A percentile compares a stretch with the other conserved stretches of the same genome.
Evolutionary conservation across 2,329 filamentous ascomycete genomes (phyloP).

Genomic region (Gnomoniopsis sp.): DNA sequence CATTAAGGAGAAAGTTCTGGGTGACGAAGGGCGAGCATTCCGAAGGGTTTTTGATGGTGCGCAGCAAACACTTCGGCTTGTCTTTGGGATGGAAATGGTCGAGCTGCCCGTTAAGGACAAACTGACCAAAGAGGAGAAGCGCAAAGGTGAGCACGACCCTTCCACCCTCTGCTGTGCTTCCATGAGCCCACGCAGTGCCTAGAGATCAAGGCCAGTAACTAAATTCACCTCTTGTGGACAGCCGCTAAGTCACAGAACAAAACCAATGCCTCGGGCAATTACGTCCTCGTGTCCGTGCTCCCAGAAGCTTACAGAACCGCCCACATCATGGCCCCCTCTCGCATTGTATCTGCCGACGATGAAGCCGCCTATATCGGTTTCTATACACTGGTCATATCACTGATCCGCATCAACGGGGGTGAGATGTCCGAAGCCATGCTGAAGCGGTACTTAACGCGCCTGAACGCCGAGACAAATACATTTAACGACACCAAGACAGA

Average conservation of each 20-base stretch:
- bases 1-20: conserved; percentile 69
- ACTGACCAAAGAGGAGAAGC: conserved; percentile 71
- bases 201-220: neutral
- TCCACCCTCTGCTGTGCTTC: neutral
- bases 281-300: conserved; percentile 73
- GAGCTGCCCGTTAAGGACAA: conserved; percentile 82
- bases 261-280: conserved; percentile 60
- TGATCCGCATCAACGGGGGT: conserved; percentile 74
- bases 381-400: conserved; percentile 73
- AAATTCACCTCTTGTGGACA: conserved; percentile 4
- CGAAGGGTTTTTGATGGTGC: conserved; percentile 73
- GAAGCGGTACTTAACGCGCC: conserved; percentile 67
- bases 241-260: conserved; percentile 44
- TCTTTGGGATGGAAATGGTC: conserved; percentile 90
- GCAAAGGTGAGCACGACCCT: conserved; percentile 57
- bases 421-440: conserved; percentile 75
- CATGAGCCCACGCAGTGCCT: neutral
- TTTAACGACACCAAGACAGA: conserved; percentile 76
- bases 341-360: conserved; percentile 58
- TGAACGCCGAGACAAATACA: conserved; percentile 69
- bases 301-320: conserved; percentile 65
- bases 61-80: conserved; percentile 64
- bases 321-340: conserved; percentile 65
- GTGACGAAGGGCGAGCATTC: conserved; percentile 67
- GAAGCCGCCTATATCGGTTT: conserved; percentile 81